Evolutionary conservation across 805 yeast genomes (phyloP).

Genomic region (Kodamaea fukazawae): DNA sequence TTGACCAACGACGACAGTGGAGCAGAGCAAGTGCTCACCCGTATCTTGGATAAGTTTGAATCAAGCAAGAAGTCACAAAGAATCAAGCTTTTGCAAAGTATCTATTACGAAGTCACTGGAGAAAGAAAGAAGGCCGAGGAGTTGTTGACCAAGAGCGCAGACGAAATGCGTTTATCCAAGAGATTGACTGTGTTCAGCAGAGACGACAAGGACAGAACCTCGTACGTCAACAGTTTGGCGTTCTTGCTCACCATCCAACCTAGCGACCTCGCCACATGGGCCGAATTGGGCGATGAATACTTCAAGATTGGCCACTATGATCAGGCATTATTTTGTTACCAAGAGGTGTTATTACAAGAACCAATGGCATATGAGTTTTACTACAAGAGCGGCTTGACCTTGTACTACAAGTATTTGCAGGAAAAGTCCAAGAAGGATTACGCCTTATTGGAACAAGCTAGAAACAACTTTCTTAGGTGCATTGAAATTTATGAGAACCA

Average conservation of each 20-base stretch:
- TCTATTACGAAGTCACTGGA: slow-evolving; percentile 56
- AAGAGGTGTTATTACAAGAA: slow-evolving; percentile 65
- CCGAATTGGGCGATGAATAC: slow-evolving; percentile 71
- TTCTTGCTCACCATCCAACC: slow-evolving; percentile 64
- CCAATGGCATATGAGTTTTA: slow-evolving; percentile 71
- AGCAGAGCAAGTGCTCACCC: slow-evolving; percentile 65
- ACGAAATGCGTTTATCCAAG: slow-evolving; percentile 37
- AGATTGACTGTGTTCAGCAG: slow-evolving; percentile 37
- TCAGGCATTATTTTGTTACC: slow-evolving; percentile 61
- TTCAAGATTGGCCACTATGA: slow-evolving; percentile 56
- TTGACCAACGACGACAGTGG: slow-evolving; percentile 62
- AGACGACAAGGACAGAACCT: slow-evolving; percentile 22
- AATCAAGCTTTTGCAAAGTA: slow-evolving; percentile 51
- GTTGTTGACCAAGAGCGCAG: slow-evolving; percentile 27
- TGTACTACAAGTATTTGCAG: slow-evolving; percentile 32
- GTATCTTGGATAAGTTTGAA: slow-evolving; percentile 65
- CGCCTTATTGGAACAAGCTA: slow-evolving; percentile 28
- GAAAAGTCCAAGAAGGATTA: slow-evolving; percentile 30
- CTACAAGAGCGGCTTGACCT: slow-evolving; percentile 54
- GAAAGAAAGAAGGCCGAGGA: slow-evolving; percentile 28
- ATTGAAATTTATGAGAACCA: slow-evolving; percentile 74
- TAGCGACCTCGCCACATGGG: slow-evolving; percentile 74
- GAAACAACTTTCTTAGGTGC: slow-evolving; percentile 59
- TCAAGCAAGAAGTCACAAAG: slow-evolving; percentile 47
- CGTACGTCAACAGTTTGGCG: slow-evolving; percentile 55